Evolutionary conservation across 2,329 filamentous ascomycete species (phyloP).

Genomic region (Colletotrichum tropicale): DNA sequence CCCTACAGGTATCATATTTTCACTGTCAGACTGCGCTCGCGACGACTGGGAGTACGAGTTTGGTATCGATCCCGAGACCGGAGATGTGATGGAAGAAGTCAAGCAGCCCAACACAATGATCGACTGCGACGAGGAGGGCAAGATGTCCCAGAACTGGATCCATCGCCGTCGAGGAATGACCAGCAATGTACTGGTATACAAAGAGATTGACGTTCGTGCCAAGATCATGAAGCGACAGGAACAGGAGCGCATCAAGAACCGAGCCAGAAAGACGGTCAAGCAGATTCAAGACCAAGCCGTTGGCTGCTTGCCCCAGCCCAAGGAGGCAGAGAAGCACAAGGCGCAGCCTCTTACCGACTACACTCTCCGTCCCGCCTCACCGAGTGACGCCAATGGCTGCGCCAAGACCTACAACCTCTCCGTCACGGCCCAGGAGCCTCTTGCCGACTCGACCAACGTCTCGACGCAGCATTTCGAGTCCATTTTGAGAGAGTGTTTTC

Average conservation of each 20-base stretch:
- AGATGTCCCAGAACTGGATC: neutral
- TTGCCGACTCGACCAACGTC: neutral
- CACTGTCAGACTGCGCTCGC: neutral
- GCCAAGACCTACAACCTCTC: slow-evolving; percentile 48
- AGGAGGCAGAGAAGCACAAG: neutral
- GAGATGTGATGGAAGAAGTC: slow-evolving; percentile 35
- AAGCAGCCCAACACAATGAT: slow-evolving; percentile 33
- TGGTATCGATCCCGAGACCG: slow-evolving; percentile 42
- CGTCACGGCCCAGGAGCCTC: neutral
- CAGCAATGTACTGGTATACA: slow-evolving; percentile 15
- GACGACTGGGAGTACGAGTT: neutral
- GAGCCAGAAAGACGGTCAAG: neutral
- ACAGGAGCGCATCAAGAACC: neutral
- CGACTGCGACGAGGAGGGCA: slow-evolving; percentile 10
- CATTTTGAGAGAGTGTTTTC: slow-evolving; percentile 34
- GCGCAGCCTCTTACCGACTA: slow-evolving; percentile 26
- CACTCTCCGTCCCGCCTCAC: slow-evolving; percentile 45
- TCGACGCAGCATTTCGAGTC: slow-evolving; percentile 25
- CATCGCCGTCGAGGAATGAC: slow-evolving; percentile 26
- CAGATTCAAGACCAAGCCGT: neutral
- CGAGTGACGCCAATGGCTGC: slow-evolving; percentile 43
- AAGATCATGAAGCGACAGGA: neutral
- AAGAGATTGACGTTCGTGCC: neutral
- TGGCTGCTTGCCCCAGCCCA: neutral
- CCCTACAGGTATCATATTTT: neutral